Base-by-base conservation (phyloP, 2,329 filamentous ascomycete genomes). In the Aureobasidium sp. region DNA sequence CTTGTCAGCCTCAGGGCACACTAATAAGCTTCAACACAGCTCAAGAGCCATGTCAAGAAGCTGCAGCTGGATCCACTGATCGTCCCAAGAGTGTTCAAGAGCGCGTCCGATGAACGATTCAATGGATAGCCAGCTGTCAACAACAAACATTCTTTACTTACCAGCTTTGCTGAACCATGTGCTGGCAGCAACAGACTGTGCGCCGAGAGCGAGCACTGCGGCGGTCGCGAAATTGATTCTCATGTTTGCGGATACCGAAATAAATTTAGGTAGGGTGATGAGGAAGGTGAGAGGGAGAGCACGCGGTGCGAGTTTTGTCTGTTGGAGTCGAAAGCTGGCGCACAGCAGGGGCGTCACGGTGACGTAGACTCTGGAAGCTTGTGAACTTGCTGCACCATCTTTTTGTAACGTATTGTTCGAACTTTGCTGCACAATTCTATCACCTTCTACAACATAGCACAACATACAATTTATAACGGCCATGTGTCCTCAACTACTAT, bases 81-180 rank as follows among this genome's bases (percentile, higher is more conserved):
- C 13, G 21, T 47, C 3, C 6, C 10, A 5, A 6, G 25, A 29
- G 6, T n/a, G 34, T 21, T n/a, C 9, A 8, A 32, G 21, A 37
- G 39, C 30, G 21, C 54, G 29, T n/a, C 32, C 34, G 10, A 45
- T 27, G 2, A 5, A 58, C 25, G 44, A 16, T 66, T 5, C 9
- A 13, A 34, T 29, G 7, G 30, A 32, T 10, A 44, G 54, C 34
- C 45, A 59, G 44, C 44, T 49, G 45, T 50, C 44, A 50, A 27
- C n/a, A 42, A 34, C 45, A 50, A 59, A 49, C 57, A 59, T 41
- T 50, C 58, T 45, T 53, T 50, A 77, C 89, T 69, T 82, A 96
- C 92, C 88, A 71, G 90, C 81, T 76, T 91, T 94, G 72, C 83
- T 85, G 73, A 96, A 91, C 91, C 91, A 97, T 75, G 78, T 88